Base-by-base conservation (phyloP, 371 early-diverging fungal species). In the Saksenaea oblongispora region DNA sequence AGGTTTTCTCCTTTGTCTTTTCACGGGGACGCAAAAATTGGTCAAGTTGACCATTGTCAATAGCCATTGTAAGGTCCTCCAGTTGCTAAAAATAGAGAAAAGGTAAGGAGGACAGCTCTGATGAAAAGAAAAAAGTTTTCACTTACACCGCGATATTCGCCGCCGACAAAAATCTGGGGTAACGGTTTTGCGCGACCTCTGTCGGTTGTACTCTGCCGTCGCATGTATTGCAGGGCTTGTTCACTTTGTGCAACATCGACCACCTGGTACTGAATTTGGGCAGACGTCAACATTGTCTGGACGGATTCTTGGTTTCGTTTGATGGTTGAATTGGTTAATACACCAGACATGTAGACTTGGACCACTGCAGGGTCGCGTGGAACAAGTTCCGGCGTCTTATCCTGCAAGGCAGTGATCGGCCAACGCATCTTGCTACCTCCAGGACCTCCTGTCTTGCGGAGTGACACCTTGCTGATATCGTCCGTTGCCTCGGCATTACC, bases 151-250 rank as follows among this genome's bases (percentile, higher is more conserved):
- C 70, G 66, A 60, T 71, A 79, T 37, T 66, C 63, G 15, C 79
- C 79, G 35, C 79, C 79, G n/a, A 79, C 73, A 66, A 79, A 79
- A 24, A 79, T 64, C 34, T 71, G 73, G 27, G 79, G 79, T 24
- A 79, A 47, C n/a, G 59, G 54, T 57, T 62, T 56, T 15, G 69
- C 26, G 39, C 65, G 44, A 34, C 73, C 65, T 28, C 59, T 58
- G 24, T 59, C 37, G 37, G 61, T 54, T 35, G 41, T 41, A 22
- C 53, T 68, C 28, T 76, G 73, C 10, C 69, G 66, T 42, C 73
- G 69, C 74, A 77, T 77, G 18, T 77, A 74, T 34, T 74, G 78
- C 27, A 77, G 42, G 1, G 78, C 78, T 24, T 69, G 66, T 39
- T 77, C 78, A 35, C 74, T 71, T 22, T 70, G 64, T 11, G 78